Evolutionary conservation across 768 basidiomycete genomes (phyloP), one percentile per base, ranked within the genome.

Genomic region (Tephrocybe sp.): DNA sequence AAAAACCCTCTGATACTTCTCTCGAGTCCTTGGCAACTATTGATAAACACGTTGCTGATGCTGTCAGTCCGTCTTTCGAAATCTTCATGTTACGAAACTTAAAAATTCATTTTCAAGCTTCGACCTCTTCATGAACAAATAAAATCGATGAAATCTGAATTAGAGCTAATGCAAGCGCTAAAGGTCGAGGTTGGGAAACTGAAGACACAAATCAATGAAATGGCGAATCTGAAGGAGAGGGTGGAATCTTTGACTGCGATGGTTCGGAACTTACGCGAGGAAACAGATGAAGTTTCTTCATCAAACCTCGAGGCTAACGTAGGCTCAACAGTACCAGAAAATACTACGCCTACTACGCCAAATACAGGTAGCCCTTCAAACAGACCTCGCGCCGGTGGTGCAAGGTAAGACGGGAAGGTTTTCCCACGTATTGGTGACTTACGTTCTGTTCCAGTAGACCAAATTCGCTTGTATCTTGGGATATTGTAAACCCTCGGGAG

Each of bases 111-210:
- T 41, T 52, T 29, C 42, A 24, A 82, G 80, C 56, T 81, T 47
- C 72, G 69, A 30, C 81, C 83, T 15, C 59, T 85, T 12, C 71
- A 77, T 45, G 71, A 73, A 42, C 80, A 80, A 56, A 59, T 81
- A 18, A 66, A 74, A 47, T 63, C 67, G 3, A 67, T 82, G 43
- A 75, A 73, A 60, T 60, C 68, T 27, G 77, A 82, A 57, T 58
- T 81, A 18, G 65, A 69, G 27, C 56, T 64, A 30, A 59, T 73
- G 55, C 64, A 65, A 38, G 47, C 54, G n/a, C 58, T 72, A 12
- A 65, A 68, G 49, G 53, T 55, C 18, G 70, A 75, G 47, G 21
- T 71, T 6, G 54, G 47, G 13, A 66, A 66, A 49, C 58, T 75
- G 18, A 65, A 66, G 41, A 54, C 49, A 13, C 64, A 73, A 49